Conservation (phyloP, 257 asterid species). For the Scutellaria galericulata region DNA sequence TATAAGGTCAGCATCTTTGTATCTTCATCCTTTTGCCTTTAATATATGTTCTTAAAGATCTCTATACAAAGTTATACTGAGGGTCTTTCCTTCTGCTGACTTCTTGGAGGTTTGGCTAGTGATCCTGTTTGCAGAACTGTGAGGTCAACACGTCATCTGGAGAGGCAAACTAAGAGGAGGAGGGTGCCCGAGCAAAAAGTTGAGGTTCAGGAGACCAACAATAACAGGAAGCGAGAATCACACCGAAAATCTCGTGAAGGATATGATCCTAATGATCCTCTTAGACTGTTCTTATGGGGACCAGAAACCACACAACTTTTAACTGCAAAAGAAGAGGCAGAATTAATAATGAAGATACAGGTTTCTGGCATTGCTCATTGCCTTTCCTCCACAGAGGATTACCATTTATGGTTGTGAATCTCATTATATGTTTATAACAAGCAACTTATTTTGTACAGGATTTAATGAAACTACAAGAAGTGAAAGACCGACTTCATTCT, state of each 20-base stretch:
- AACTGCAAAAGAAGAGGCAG: slow-evolving; percentile 74
- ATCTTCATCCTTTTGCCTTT: not conserved
- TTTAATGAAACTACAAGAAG: slow-evolving; percentile 63
- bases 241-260: slow-evolving; percentile 48
- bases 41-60: slow-evolving; percentile 16
- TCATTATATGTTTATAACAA: slow-evolving; percentile 25
- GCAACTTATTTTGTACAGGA: slow-evolving; percentile 51
- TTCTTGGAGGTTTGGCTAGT: slow-evolving; percentile 43
- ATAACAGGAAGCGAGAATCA: slow-evolving; percentile 44
- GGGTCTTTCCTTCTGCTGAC: slow-evolving; percentile 28
- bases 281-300: slow-evolving; percentile 61
- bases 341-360: slow-evolving; percentile 76
- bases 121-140: slow-evolving; percentile 53
- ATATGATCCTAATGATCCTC: slow-evolving; percentile 64
- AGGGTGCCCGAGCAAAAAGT: slow-evolving; percentile 48
- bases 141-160: slow-evolving; percentile 73
- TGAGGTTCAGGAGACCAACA: slow-evolving; percentile 51
- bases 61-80: slow-evolving; percentile 16
- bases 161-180: slow-evolving; percentile 74
- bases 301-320: slow-evolving; percentile 80
- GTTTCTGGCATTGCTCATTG: slow-evolving; percentile 41
- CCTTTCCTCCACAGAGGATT: slow-evolving; percentile 9
- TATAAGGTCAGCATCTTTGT: slow-evolving; percentile 48
- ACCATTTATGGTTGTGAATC: slow-evolving; percentile 9
- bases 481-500: slow-evolving; percentile 53